Conservation (phyloP, 2,329 filamentous ascomycete species). For the Tympanopsis confertula region DNA sequence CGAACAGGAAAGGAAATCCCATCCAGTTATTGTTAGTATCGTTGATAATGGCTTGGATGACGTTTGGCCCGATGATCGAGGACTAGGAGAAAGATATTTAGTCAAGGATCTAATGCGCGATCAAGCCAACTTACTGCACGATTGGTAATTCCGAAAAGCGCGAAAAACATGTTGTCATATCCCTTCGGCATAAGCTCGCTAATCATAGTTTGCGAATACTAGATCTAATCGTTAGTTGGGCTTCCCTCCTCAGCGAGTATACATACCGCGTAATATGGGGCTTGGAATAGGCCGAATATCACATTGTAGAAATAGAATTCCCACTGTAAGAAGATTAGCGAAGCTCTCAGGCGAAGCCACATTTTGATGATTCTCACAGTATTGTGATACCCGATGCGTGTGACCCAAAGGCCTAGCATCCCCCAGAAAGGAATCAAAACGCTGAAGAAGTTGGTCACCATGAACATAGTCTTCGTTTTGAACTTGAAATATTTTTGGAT, state of each 20-base stretch:
- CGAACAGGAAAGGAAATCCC: conserved; percentile 27
- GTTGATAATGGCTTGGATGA: conserved; percentile 29
- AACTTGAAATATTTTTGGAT: conserved; percentile 25
- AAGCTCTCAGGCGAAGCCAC: too few relatives aligned
- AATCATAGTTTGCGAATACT: conserved; percentile 29
- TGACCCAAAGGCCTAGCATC: conserved; percentile 25
- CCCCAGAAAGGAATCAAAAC: conserved; percentile 27
- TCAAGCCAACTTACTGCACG: conserved; percentile 18
- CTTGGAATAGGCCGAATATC: conserved; percentile 26
- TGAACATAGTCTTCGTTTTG: conserved; percentile 25
- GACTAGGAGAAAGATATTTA: conserved; percentile 13
- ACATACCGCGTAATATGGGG: conserved; percentile 21
- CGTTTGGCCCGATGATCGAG: conserved; percentile 27
- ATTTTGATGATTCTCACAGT: too few relatives aligned
- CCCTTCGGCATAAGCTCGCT: conserved; percentile 26
- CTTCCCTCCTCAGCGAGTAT: too few relatives aligned
- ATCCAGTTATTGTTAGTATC: conserved; percentile 26
- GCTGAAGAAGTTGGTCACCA: conserved; percentile 25
- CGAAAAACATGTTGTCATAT: conserved; percentile 30
- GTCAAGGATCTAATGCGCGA: background rate
- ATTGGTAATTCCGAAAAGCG: conserved; percentile 28
- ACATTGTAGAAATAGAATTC: conserved; percentile 30
- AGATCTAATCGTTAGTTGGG: conserved; percentile 3
- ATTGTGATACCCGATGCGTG: conserved; percentile 24
- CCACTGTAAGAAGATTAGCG: background rate